phyloP scores from a whole-genome alignment of 495 filamentous ascomycete genomes.

The Hypoxylon fuscum region DNA sequence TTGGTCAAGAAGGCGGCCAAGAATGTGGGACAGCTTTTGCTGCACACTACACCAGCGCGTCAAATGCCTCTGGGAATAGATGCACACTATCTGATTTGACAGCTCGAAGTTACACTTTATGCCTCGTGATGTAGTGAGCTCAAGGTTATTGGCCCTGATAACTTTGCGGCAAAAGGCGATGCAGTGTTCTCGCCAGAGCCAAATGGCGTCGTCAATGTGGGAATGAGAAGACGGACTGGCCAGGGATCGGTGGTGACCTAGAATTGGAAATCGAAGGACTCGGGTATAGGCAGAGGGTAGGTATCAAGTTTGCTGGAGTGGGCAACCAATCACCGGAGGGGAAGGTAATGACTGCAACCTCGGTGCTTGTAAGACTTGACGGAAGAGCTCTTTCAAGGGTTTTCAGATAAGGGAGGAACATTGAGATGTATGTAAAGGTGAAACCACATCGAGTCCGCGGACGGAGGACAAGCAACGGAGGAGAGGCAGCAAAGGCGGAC shows the following conservation, averaged over 20 bases:
- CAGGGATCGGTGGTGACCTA: conserved; percentile 33
- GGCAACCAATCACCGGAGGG: conserved; percentile 32
- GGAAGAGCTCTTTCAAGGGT: conserved; percentile 23
- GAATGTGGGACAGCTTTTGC: conserved; percentile 31
- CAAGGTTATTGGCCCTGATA: conserved; percentile 33
- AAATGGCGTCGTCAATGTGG: conserved; percentile 30
- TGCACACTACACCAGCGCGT: conserved; percentile 31
- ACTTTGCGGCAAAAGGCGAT: conserved; percentile 31
- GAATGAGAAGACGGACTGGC: conserved; percentile 32
- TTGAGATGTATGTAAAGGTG: conserved; percentile 21
- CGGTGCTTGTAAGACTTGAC: conserved; percentile 33
- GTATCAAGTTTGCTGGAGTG: conserved; percentile 34
- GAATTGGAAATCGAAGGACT: conserved; percentile 25
- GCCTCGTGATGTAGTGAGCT: conserved; percentile 35
- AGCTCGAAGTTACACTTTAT: conserved; percentile 34
- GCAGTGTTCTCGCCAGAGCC: conserved; percentile 27
- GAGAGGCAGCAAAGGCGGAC: conserved; percentile 12
- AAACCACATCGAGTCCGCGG: conserved; percentile 14
- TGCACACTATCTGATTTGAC: conserved; percentile 37
- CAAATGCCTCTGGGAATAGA: conserved; percentile 23
- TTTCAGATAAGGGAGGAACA: conserved; percentile 27
- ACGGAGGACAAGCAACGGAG: not conserved
- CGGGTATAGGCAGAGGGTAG: conserved; percentile 19
- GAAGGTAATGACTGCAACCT: conserved; percentile 29
- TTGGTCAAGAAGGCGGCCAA: conserved; percentile 23